Base-by-base conservation (phyloP, 768 basidiomycete genomes). In the Tephrocybe sp. region DNA sequence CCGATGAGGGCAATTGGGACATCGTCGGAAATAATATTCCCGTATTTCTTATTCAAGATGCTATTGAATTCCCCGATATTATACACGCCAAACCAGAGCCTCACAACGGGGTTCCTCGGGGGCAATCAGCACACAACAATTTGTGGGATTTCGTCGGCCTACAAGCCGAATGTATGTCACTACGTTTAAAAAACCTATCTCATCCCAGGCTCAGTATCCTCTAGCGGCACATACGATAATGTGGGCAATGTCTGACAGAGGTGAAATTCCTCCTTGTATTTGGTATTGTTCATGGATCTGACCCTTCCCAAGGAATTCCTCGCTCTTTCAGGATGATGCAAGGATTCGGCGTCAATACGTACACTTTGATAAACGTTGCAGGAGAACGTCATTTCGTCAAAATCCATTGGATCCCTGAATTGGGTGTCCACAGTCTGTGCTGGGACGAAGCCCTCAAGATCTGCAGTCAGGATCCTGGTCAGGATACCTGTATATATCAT, bases 401-500 rank as follows among this genome's bases (percentile, higher is more conserved):
- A 64, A 94, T 92, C 64, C 89, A 93, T 65, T 88, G 82, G 73
- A 80, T 79, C 31, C 82, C 91, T 15, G 79, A 91, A 65, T 77
- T 93, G 13, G 91, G 91, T 18, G 87, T 88, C 1, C 88, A 93
- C 61, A 86, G 82, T 49, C 69, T 94, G 13, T 72, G 87, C 4
- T 95, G 93, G 91, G 92, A 95, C 54, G 93, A 97, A 57, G 88
- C 88, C 1, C 71, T 94, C 52, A 94, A 94, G 63, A 78, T 94
- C 33, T 53, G 56, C 13, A 88, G 89, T 0, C 89, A 92, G 64
- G 92, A 94, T 65, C 91, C 93, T 29, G 82, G 81, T 82, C 57
- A 47, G 66, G 46, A 15, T 33, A 13, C 31, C 3, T 42, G 16
- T 23, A 36, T 23, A 8, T 53, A 40, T 10, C 16, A 12, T 10